Evolutionary conservation across 2,329 filamentous ascomycete genomes (phyloP), one percentile per base, ranked within the genome.

Genomic region (Curvularia verruculosa): DNA sequence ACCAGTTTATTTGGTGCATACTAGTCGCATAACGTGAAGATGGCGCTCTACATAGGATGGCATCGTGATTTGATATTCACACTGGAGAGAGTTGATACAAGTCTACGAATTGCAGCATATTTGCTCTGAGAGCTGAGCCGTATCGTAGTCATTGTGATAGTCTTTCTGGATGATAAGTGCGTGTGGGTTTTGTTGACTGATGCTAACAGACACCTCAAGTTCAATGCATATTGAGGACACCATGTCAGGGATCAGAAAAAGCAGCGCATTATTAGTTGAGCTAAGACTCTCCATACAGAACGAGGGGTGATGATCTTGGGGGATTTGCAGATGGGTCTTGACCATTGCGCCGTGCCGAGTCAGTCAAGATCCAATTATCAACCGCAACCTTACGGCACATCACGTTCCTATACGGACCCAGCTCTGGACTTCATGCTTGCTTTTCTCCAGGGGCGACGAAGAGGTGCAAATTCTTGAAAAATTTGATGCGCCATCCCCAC

Each of bases 291-390:
- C 12, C 7, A 12, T 15, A 24, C 15, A 12, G 13, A 24, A 6
- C 13, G 13, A 13, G 21, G 13, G 24, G 24, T n/a, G 15, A 45
- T 29, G 15, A 21, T 45, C 24, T 29, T 45, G 41, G 9, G 10
- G 41, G 24, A 45, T 45, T 45, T 28, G 41, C 41, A 45, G 26
- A 45, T 45, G 41, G 41, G 2, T 29, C 41, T 19, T 45, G 26
- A 19, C 24, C n/a, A 6, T 45, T 10, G 41, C 26, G 5, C 24
- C 15, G 41, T 24, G 24, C 8, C 26, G n/a, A 29, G n/a, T 29
- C 18, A 45, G 23, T 19, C 36, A 19, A 40, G 18, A 40, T 40
- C 37, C 23, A 5, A 45, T 45, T n/a, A n/a, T 7, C 15, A 45
- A n/a, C 41, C 26, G 15, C 26, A 29, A 45, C 15, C 8, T 18